A percentile compares a stretch with the other conserved stretches of the same genome.
Evolutionary conservation across 2,329 filamentous ascomycete genomes (phyloP).

Genomic region (Purpureocillium lavendulum): DNA sequence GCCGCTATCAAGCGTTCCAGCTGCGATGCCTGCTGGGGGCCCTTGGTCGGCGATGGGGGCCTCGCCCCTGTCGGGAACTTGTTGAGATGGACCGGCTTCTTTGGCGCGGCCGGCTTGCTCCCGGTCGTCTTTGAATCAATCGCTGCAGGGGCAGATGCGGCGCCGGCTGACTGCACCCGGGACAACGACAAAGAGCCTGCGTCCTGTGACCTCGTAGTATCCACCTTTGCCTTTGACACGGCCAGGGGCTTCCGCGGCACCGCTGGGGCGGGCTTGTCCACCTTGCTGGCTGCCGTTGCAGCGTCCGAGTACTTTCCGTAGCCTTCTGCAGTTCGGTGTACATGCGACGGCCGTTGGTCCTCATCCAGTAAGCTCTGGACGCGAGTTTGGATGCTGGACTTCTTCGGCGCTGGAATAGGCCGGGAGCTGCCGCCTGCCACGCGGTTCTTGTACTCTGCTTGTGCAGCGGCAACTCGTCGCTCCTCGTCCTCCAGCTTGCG

Average conservation of each 20-base stretch:
- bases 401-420: conserved; percentile 39
- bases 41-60: conserved; percentile 37
- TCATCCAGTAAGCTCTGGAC: conserved; percentile 81
- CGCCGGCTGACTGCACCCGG: conserved; percentile 4
- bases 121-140: conserved; percentile 16
- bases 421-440: conserved; percentile 45
- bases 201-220: conserved; percentile 16
- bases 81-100: conserved; percentile 54
- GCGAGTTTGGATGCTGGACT: conserved; percentile 79
- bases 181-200: conserved; percentile 6
- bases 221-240: conserved; percentile 19
- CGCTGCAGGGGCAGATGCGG: conserved; percentile 14
- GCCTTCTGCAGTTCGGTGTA: conserved; percentile 69
- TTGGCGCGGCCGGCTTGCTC: conserved; percentile 44
- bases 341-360: conserved; percentile 50
- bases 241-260: conserved; percentile 44
- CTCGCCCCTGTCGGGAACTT: conserved; percentile 38
- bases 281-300: conserved; percentile 24
- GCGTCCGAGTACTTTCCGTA: conserved; percentile 79
- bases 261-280: conserved; percentile 31
- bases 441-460: conserved; percentile 76
- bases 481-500: conserved; percentile 79
- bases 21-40: conserved; percentile 13
- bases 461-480: conserved; percentile 77
- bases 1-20: conserved; percentile 33